Conservation (phyloP, 2,329 filamentous ascomycete species). For the Exophiala bonariae region DNA sequence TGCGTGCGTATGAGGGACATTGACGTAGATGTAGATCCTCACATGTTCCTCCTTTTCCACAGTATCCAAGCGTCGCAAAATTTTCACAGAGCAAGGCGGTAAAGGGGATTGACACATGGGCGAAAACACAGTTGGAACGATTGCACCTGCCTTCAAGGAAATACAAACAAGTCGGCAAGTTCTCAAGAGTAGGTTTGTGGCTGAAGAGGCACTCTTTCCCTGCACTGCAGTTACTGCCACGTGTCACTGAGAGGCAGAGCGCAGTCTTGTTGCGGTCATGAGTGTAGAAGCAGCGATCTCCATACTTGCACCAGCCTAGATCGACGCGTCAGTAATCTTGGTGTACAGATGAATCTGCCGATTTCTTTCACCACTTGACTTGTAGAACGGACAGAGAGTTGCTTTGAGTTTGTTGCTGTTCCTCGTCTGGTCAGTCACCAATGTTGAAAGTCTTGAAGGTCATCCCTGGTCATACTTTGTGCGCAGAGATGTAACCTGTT, state of each 20-base stretch:
- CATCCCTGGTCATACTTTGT: too few relatives aligned
- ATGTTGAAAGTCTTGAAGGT: too few relatives aligned
- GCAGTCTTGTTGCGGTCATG: conserved; percentile 87
- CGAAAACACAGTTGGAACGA: conserved; percentile 81
- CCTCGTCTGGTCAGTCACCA: too few relatives aligned
- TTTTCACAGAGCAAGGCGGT: conserved; percentile 76
- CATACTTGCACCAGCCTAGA: conserved; percentile 81
- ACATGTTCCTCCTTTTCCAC: conserved; percentile 76
- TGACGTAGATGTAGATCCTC: conserved; percentile 84
- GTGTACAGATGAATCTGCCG: too few relatives aligned
- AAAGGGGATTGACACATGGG: conserved; percentile 77
- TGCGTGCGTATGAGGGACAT: conserved; percentile 94
- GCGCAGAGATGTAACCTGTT: too few relatives aligned
- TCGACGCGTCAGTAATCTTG: conserved; percentile 15
- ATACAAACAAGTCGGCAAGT: conserved; percentile 85
- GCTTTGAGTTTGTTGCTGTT: neutral
- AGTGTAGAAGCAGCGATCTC: conserved; percentile 73
- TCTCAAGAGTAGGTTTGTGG: conserved; percentile 79
- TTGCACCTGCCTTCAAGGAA: conserved; percentile 87
- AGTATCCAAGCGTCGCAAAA: conserved; percentile 87
- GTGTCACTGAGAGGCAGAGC: conserved; percentile 83
- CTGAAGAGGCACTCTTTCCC: conserved; percentile 86
- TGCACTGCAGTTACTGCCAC: conserved; percentile 73
- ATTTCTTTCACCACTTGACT: conserved; percentile 26
- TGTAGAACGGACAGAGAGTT: conserved; percentile 28